Conservation (phyloP, 345 rosid species). For the Linum lewisii region DNA sequence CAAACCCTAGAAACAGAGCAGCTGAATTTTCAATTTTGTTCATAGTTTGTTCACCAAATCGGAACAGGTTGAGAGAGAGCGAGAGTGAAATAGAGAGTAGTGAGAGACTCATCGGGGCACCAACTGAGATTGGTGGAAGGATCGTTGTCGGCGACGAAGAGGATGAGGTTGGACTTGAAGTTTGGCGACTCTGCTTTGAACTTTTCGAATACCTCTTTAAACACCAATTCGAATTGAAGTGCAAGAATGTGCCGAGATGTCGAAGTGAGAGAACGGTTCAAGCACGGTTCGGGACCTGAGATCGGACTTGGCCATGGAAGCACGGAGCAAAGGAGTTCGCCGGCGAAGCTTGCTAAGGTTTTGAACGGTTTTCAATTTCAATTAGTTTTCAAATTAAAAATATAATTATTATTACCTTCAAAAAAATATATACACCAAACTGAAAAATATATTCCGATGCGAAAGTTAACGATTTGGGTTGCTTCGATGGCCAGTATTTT, state of each 20-base stretch:
- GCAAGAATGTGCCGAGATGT: constrained; percentile 29
- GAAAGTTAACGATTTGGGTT: no score
- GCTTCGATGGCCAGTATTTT: no score
- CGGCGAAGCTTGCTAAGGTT: neutral
- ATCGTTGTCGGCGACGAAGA: neutral
- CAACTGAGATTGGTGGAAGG: constrained; percentile 6
- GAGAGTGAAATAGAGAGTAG: no score
- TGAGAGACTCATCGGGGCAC: neutral
- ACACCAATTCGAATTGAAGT: constrained; percentile 31
- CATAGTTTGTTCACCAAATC: no score
- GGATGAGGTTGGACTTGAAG: neutral
- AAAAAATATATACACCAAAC: no score
- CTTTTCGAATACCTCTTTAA: neutral
- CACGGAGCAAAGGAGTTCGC: neutral
- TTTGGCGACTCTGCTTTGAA: neutral
- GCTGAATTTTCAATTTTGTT: no score
- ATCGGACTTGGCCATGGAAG: constrained; percentile 12
- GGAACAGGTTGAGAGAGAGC: no score
- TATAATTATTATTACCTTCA: no score
- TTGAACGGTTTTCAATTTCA: neutral
- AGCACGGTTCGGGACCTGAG: constrained; percentile 26
- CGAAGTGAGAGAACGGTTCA: constrained; percentile 44
- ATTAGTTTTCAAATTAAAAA: no score
- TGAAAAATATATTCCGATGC: no score
- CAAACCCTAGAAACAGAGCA: no score